Base-by-base conservation (phyloP, 441 rosid genomes). In the Gossypium schwendimanii region DNA sequence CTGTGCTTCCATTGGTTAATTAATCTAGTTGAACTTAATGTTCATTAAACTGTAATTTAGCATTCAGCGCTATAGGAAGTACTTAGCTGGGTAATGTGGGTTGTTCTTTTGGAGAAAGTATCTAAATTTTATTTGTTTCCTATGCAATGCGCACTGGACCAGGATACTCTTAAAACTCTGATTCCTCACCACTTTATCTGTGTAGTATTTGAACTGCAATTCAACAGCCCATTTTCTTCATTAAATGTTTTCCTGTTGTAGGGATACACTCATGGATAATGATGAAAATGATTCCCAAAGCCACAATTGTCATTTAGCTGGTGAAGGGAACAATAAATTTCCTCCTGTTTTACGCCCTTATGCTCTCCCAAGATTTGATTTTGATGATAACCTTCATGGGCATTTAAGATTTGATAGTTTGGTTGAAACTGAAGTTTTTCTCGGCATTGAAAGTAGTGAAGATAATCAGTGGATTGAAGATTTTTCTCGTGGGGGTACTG, bases 401-500 rank as follows among this genome's bases (percentile, higher is more conserved):
- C 80, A 87, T 81, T 78, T 96, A 80, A 94, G 98, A 78, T 96
- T 92, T 80, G 98, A 96, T 65, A 89, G 86, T 83, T 85, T 89
- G 77, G 96, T 81, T 73, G 99, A 92, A 78, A 83, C 88, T 63
- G 99, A 96, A 81, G 93, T 69, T 81, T 92, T 92, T 83, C 98
- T 92, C 81, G 98, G 97, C 75, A 96, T 92, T 72, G 97, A 87
- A 80, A 87, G 84, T 81, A 87, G 86, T 91, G 90, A 78, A 81
- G 93, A 89, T 82, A 93, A 81, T 80, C 88, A 87, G 85, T 96
- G 99, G 99, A 94, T 94, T 73, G 98, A 94, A 76, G 99, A 96
- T 71, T 92, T 84, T 78, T 86, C 97, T 7, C 90, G 87, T 23
- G 91, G 87, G 69, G 82, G 78, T 77, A 85, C 91, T 81, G 92